Evolutionary conservation across 1,284 basidiomycete genomes (phyloP).

Genomic region (Austroboletus olivaceoglutinosus): DNA sequence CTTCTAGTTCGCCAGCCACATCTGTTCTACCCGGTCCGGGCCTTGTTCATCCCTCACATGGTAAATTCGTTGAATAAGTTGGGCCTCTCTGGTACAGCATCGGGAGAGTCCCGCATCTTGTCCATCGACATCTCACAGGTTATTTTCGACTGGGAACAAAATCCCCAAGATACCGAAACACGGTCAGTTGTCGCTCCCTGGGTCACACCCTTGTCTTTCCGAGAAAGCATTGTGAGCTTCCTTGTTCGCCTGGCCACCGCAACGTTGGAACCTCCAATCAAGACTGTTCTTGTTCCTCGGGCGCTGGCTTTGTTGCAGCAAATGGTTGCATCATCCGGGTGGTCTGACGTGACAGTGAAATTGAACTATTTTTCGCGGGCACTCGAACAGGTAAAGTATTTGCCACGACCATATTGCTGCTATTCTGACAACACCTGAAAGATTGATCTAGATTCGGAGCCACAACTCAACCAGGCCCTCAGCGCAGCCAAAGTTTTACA

Average conservation of each 20-base stretch:
- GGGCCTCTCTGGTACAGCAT: conserved; percentile 74
- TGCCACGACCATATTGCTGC: background rate
- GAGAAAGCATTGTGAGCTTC: conserved; percentile 92
- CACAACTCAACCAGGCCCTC: conserved; percentile 66
- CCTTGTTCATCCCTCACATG: conserved; percentile 95
- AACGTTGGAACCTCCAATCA: conserved; percentile 63
- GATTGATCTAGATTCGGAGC: conserved; percentile 74
- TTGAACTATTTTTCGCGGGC: conserved; percentile 84
- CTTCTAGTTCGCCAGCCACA: conserved; percentile 90
- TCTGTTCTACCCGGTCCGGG: conserved; percentile 91
- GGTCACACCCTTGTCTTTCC: conserved; percentile 76
- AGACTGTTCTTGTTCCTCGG: conserved; percentile 67
- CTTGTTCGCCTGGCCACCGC: conserved; percentile 86
- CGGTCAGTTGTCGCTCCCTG: conserved; percentile 42
- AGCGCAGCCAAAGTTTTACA: conserved; percentile 90
- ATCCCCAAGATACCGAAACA: conserved; percentile 40
- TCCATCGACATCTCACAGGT: conserved; percentile 85
- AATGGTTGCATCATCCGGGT: conserved; percentile 80
- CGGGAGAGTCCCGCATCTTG: conserved; percentile 78
- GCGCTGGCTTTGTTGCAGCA: conserved; percentile 80
- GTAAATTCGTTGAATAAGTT: conserved; percentile 88
- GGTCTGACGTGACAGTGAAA: conserved; percentile 94
- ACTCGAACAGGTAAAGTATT: conserved; percentile 66
- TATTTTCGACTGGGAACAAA: conserved; percentile 86
- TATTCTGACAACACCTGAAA: conserved; percentile 33